Evolutionary conservation across 2,329 filamentous ascomycete genomes (phyloP).

Genomic region (Botrytis hyacinthi): DNA sequence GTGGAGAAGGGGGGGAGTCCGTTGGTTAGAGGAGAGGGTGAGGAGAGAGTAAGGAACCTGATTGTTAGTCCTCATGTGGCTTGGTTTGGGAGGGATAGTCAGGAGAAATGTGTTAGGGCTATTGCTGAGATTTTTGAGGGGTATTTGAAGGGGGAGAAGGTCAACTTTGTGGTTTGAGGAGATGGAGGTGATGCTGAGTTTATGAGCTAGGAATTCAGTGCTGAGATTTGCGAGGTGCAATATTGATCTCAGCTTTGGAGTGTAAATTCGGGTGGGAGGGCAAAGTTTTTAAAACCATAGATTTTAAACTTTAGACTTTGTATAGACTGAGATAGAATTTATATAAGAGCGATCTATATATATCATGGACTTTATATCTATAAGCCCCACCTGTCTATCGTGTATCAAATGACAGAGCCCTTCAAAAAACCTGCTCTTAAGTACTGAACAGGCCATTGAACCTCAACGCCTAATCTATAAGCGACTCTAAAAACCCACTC

Average conservation of each 20-base stretch:
- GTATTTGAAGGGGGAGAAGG: background rate
- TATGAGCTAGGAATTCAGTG: too few relatives aligned
- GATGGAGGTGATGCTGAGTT: too few relatives aligned
- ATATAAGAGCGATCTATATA: background rate
- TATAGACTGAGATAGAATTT: background rate
- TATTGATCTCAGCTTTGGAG: too few relatives aligned
- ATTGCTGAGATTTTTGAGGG: background rate
- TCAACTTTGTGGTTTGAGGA: background rate
- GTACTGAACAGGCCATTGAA: conserved; percentile 58
- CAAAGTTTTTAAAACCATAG: background rate
- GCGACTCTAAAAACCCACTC: conserved; percentile 73
- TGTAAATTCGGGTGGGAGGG: background rate
- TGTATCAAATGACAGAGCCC: conserved; percentile 29
- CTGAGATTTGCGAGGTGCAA: accelerated
- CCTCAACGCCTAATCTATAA: conserved; percentile 66
- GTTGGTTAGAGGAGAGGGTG: background rate
- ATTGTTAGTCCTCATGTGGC: conserved; percentile 13
- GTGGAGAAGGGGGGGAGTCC: background rate
- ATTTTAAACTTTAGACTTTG: background rate
- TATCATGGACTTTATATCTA: background rate
- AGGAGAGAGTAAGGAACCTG: background rate
- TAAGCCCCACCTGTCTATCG: background rate
- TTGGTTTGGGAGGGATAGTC: conserved; percentile 12
- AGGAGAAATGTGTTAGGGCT: conserved; percentile 6
- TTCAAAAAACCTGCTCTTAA: conserved; percentile 29